Evolutionary conservation across 2,329 filamentous ascomycete genomes (phyloP).

Genomic region (Aspergillus awamori): DNA sequence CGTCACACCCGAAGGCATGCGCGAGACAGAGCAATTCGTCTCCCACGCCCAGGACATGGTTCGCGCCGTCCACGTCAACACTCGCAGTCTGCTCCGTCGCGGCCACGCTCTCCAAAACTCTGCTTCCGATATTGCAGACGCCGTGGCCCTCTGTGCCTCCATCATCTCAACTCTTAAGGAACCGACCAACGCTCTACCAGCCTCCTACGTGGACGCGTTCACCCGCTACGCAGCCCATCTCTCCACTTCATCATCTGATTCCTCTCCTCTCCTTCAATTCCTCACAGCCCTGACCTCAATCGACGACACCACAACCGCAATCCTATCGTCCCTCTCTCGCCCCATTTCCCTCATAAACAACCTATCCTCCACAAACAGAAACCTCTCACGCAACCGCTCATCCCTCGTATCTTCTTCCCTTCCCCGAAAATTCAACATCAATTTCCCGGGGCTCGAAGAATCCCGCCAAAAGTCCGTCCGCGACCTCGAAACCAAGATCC

Average conservation of each 20-base stretch:
- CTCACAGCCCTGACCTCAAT: conserved; percentile 77
- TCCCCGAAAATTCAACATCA: conserved; percentile 51
- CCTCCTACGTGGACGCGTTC: conserved; percentile 69
- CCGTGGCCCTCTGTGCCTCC: conserved; percentile 46
- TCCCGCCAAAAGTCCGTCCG: conserved; percentile 78
- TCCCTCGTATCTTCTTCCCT: conserved; percentile 66
- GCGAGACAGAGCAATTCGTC: conserved; percentile 91
- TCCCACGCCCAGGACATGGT: conserved; percentile 89
- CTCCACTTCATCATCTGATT: conserved; percentile 65
- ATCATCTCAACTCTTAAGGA: conserved; percentile 54
- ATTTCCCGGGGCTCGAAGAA: conserved; percentile 69
- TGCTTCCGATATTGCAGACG: conserved; percentile 52
- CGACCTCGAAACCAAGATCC: conserved; percentile 80
- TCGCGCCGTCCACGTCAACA: conserved; percentile 78
- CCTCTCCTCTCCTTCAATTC: conserved; percentile 72
- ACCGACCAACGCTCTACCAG: conserved; percentile 66
- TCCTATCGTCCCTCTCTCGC: conserved; percentile 76
- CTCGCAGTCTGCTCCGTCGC: conserved; percentile 77
- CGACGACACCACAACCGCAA: conserved; percentile 80
- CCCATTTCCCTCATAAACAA: conserved; percentile 76
- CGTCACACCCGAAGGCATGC: conserved; percentile 68
- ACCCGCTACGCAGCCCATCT: conserved; percentile 68
- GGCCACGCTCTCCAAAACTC: conserved; percentile 73
- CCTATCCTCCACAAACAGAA: conserved; percentile 73
- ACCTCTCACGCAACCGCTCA: conserved; percentile 75